A percentile compares a stretch with the other conserved stretches of the same genome.
Evolutionary conservation across 306 rosid genomes (phyloP).

Genomic region (Quercus glauca): DNA sequence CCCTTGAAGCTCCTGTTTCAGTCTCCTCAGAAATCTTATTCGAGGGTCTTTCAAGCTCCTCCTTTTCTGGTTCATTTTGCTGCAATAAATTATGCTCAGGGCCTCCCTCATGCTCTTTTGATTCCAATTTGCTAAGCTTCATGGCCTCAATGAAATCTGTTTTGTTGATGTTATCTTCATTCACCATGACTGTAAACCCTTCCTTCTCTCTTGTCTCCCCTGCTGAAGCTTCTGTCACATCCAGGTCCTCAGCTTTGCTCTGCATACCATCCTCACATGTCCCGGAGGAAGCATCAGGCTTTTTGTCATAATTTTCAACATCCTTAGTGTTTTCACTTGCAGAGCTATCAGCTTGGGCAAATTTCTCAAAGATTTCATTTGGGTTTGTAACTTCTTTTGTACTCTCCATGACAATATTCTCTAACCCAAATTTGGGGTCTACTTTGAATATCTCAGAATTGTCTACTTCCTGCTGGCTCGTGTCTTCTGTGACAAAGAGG

Average conservation of each 20-base stretch:
- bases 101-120: not conserved
- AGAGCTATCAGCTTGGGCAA: not conserved
- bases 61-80: constrained; percentile 23
- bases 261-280: not conserved
- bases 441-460: constrained; percentile 2
- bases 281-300: not conserved
- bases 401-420: constrained; percentile 4
- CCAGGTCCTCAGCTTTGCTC: constrained; percentile 1
- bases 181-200: not conserved
- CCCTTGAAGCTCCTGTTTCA: constrained; percentile 9
- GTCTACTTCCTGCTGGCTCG: not conserved
- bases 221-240: constrained; percentile 6
- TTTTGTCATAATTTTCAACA: not conserved
- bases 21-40: constrained; percentile 8
- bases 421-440: not conserved
- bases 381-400: constrained; percentile 12
- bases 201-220: not conserved
- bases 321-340: not conserved
- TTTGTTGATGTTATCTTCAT: constrained; percentile 4
- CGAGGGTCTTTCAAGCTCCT: constrained; percentile 7
- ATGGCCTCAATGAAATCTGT: not conserved
- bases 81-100: constrained; percentile 6
- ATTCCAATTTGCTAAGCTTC: constrained; percentile 10
- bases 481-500: not conserved
- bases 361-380: not conserved